Base-by-base conservation (phyloP, 106 monocot genomes). In the Dioscorea alata region DNA sequence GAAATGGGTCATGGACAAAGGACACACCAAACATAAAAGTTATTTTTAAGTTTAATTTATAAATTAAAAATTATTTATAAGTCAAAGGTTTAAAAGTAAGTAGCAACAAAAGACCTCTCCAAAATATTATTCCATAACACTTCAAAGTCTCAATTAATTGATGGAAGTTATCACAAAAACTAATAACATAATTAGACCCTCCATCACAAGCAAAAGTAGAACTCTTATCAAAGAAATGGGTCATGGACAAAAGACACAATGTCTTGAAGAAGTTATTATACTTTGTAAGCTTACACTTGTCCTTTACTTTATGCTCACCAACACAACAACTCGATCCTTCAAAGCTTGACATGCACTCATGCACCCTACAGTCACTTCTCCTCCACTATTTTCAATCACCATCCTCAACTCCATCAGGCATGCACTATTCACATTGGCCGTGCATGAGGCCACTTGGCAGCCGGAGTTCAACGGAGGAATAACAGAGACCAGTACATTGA, bases 311-410 rank as follows among this genome's bases (percentile, higher is more conserved):
- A 20, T 32, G 33, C 15, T 62, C 32, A 13, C 62, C 62, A 4
- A 33, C 6, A 33, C 62, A 62, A 20, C 62, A 62, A 4, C 33
- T 15, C 12, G 17, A 15, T 62, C 62, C 2, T 33, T 33, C 32
- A 62, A n/a, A 33, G 62, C 62, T 32, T 62, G 62, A 31, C 62
- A 62, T n/a, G 62, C 62, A 33, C 62, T 33, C 62, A 32, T 31
- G 62, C 62, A 62, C 28, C 14, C 62, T 4, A 59, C 32, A 10
- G 6, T 5, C 62, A 4, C 17, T 7, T 13, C 28, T 4, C 62
- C 62, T 5, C 33, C 33, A 31, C 14, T 17, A 1, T 23, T 23
- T 42, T 42, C 42, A 42, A 0, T 42, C 42, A 59, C 59, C 19
- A 59, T 8, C 59, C 33, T 62, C 33, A 62, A 32, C 62, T 62